Conservation (phyloP, 257 asterid species). For the Vinca minor region DNA sequence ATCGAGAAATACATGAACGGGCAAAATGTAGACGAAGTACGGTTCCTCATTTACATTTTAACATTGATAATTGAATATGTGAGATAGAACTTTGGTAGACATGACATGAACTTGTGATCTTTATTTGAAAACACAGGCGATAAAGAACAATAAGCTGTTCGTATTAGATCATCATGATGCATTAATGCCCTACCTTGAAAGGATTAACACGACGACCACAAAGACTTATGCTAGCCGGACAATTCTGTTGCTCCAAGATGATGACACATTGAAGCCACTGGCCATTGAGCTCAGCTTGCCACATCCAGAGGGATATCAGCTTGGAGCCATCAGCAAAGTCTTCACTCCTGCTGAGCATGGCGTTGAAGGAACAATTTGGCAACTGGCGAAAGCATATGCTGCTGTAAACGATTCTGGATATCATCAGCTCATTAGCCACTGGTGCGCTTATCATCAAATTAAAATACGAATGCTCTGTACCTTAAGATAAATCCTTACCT, state of each 20-base stretch:
- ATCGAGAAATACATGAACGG: conserved; percentile 62
- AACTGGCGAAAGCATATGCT: conserved; percentile 88
- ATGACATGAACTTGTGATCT: neutral
- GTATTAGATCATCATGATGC: conserved; percentile 83
- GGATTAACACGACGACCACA: conserved; percentile 58
- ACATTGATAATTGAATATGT: neutral
- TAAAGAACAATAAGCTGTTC: conserved; percentile 42
- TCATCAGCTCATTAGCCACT: conserved; percentile 94
- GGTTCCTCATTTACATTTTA: conserved; percentile 7
- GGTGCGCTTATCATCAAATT: conserved; percentile 29
- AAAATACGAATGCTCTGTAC: neutral
- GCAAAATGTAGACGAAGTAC: conserved; percentile 55
- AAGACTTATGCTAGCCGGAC: conserved; percentile 81
- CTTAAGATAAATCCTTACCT: neutral
- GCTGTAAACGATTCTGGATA: conserved; percentile 86
- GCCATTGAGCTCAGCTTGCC: conserved; percentile 90
- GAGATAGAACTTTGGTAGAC: neutral
- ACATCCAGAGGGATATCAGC: conserved; percentile 45
- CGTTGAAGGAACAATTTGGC: conserved; percentile 63
- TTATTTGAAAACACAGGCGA: conserved; percentile 38
- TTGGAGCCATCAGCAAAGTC: conserved; percentile 58
- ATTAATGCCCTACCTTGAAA: conserved; percentile 64
- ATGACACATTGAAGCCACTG: conserved; percentile 76
- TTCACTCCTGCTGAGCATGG: conserved; percentile 64
- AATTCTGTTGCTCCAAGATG: conserved; percentile 59